A percentile compares a stretch with the other conserved stretches of the same genome.
These are phyloP conservation scores for Zymoseptoria ardabiliae DNA, from an alignment of 2,329 filamentous ascomycete species.

Conservation along the genomic window DNA sequence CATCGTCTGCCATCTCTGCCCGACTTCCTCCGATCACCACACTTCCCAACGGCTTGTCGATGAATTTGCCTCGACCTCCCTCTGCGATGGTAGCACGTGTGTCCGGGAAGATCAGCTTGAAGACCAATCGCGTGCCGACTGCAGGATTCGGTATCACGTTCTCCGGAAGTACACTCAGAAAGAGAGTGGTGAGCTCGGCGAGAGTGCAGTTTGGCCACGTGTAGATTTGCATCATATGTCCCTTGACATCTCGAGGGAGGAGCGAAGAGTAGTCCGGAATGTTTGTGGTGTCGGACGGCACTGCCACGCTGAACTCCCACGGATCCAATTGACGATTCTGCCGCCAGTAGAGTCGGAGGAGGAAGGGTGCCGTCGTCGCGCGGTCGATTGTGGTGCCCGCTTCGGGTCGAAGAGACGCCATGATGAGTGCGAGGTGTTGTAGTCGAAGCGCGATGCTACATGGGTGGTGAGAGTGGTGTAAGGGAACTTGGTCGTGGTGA, in stretches of 20 bases:
- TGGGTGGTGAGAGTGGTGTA: neutral
- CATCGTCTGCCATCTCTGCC: conserved; percentile 26
- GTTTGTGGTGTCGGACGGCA: conserved; percentile 32
- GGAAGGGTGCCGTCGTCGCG: conserved; percentile 68
- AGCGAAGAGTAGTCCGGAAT: conserved; percentile 40
- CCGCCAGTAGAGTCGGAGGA: conserved; percentile 78
- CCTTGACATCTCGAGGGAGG: conserved; percentile 47
- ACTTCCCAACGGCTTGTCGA: conserved; percentile 74
- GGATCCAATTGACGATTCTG: conserved; percentile 66
- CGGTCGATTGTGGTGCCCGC: conserved; percentile 50
- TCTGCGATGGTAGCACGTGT: conserved; percentile 43
- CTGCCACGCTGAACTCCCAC: conserved; percentile 57
- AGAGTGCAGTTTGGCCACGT: conserved; percentile 79
- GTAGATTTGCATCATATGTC: conserved; percentile 61
- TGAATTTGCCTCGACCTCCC: conserved; percentile 53
- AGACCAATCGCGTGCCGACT: conserved; percentile 77
- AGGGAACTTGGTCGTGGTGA: neutral
- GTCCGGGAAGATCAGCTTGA: conserved; percentile 80
- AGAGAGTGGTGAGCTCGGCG: conserved; percentile 68
- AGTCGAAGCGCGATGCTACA: neutral
- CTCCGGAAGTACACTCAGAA: conserved; percentile 59
- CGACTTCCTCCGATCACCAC: conserved; percentile 57
- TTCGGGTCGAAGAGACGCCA: conserved; percentile 31
- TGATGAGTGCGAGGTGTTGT: neutral
- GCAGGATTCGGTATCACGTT: conserved; percentile 63